phyloP scores from a whole-genome alignment of 2,329 filamentous ascomycete species.

The Diaporthe ilicicola region DNA sequence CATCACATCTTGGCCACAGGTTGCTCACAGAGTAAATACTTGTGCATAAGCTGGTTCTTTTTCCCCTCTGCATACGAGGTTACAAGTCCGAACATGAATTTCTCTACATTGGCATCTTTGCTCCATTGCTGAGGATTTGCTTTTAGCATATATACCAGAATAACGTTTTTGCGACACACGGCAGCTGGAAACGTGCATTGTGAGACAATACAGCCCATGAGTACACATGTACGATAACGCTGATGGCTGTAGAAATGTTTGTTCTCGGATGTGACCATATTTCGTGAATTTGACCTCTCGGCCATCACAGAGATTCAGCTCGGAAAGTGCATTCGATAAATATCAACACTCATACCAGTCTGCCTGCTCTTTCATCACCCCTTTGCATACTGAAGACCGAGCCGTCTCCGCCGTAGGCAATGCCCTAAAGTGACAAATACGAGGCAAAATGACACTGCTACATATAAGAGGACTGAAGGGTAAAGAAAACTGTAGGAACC shows the following conservation, averaged over 20 bases:
- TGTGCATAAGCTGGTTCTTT: slow-evolving; percentile 5
- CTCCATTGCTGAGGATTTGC: neutral
- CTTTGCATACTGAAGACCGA: neutral
- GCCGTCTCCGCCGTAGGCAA: neutral
- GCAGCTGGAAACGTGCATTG: too few species aligned
- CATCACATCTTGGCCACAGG: neutral
- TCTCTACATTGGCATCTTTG: neutral
- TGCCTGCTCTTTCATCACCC: neutral
- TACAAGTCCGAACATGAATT: neutral
- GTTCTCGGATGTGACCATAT: too few species aligned
- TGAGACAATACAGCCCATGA: too few species aligned
- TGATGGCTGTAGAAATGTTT: too few species aligned
- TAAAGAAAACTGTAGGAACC: neutral
- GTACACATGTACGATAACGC: too few species aligned
- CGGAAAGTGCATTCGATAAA: too few species aligned
- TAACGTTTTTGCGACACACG: neutral
- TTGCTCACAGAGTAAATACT: neutral
- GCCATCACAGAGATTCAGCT: neutral
- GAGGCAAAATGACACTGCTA: neutral
- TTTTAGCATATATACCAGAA: neutral
- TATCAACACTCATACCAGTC: neutral
- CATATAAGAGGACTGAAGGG: neutral
- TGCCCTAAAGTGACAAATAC: neutral
- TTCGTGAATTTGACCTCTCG: too few species aligned
- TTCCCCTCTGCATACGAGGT: neutral